Percentiles rank a stretch among this genome's conserved stretches.
These are phyloP conservation scores for Acanthamoeba sp. DNA, from an alignment of 208 protist genomes.

Conservation along the genomic window DNA sequence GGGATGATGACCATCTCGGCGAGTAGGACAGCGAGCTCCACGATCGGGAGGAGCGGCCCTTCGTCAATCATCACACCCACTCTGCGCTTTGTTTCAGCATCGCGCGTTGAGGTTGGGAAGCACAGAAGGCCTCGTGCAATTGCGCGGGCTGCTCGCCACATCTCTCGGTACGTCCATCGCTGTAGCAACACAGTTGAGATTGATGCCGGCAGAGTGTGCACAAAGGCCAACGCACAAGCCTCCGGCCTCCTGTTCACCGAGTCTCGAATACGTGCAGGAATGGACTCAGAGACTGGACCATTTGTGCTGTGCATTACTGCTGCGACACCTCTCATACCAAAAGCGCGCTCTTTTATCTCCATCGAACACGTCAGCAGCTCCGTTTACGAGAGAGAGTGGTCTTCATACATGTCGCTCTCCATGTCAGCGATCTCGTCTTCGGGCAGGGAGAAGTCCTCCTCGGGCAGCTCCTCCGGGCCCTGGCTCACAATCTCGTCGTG, in stretches of 20 bases:
- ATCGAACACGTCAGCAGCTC: no score
- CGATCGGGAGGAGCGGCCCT: slow-evolving; percentile 52
- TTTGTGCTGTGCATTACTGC: no score
- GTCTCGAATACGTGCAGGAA: not conserved
- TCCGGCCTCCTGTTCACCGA: not conserved
- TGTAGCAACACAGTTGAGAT: not conserved
- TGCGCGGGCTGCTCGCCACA: slow-evolving; percentile 29
- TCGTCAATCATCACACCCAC: slow-evolving; percentile 69
- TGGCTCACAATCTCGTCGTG: slow-evolving; percentile 45
- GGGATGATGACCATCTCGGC: slow-evolving; percentile 67
- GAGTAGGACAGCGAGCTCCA: slow-evolving; percentile 63
- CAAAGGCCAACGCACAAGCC: not conserved
- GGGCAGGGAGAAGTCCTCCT: slow-evolving; percentile 12
- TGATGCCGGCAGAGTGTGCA: not conserved
- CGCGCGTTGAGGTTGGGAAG: not conserved
- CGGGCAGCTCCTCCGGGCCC: not conserved
- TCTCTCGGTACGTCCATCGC: slow-evolving; percentile 36
- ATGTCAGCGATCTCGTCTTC: slow-evolving; percentile 4
- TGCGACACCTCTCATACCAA: no score
- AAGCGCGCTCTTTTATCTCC: no score
- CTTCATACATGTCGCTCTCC: not conserved
- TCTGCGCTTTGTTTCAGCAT: not conserved
- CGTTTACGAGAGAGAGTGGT: not conserved
- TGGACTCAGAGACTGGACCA: not conserved
- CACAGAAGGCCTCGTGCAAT: slow-evolving; percentile 15